Conservation (phyloP, 345 rosid species). For the Melaleuca alternifolia region DNA sequence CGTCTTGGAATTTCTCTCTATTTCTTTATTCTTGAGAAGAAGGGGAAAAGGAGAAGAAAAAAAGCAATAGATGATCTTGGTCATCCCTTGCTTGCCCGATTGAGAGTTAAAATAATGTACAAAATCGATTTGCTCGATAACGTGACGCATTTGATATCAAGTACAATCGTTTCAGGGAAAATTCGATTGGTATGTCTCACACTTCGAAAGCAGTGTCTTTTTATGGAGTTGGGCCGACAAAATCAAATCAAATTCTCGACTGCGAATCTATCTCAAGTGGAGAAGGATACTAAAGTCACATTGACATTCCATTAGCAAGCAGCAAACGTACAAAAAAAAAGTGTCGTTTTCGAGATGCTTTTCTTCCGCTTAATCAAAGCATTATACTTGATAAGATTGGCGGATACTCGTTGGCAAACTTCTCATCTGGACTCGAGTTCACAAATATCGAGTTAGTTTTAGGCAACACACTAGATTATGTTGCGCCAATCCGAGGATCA, state of each 20-base stretch:
- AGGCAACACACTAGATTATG: not conserved
- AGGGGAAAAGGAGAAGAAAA: not conserved
- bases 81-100: not conserved
- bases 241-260: not conserved
- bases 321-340: not conserved
- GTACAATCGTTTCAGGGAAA: not conserved
- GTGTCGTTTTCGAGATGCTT: too few species aligned
- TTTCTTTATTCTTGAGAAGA: not conserved
- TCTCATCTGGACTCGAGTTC: too few species aligned
- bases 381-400: too few species aligned
- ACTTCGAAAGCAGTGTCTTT: not conserved
- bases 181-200: not conserved
- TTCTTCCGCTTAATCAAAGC: too few species aligned
- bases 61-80: not conserved
- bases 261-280: not conserved
- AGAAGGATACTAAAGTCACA: too few species aligned
- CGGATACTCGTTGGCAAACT: too few species aligned
- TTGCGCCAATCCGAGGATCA: rapidly evolving
- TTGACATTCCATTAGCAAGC: too few species aligned
- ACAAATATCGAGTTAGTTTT: not conserved
- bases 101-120: not conserved
- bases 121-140: not conserved
- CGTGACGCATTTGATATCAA: not conserved
- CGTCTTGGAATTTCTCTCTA: not conserved
- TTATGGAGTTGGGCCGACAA: not conserved